A percentile compares a stretch with the other conserved stretches of the same genome.
Evolutionary conservation across 805 yeast species (phyloP).

Genomic region (Yamadazyma kitorensis): DNA sequence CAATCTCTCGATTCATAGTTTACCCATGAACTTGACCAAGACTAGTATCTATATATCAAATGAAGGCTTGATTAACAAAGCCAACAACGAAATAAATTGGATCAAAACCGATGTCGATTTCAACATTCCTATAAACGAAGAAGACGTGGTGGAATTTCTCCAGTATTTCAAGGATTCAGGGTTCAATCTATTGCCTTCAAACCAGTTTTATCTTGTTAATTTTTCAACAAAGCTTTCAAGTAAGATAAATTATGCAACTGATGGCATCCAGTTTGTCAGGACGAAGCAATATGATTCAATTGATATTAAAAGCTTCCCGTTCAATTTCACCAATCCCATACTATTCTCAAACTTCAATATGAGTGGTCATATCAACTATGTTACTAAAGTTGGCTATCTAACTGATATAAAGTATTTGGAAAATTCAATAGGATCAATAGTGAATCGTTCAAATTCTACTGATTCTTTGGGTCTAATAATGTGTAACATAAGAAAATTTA

Average conservation of each 20-base stretch:
- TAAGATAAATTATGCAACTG: constrained; percentile 2
- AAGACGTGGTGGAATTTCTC: constrained; percentile 7
- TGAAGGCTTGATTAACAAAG: constrained; percentile 6
- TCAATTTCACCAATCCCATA: constrained; percentile 29
- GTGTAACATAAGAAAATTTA: constrained; percentile 34
- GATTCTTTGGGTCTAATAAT: constrained; percentile 35
- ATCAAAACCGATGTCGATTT: constrained; percentile 9
- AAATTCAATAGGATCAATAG: constrained; percentile 45
- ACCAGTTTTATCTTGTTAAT: constrained; percentile 8
- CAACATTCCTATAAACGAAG: constrained; percentile 2
- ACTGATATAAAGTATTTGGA: constrained; percentile 43
- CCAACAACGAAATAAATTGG: constrained; percentile 15
- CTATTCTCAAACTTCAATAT: constrained; percentile 24
- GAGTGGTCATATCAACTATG: constrained; percentile 24
- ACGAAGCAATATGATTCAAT: constrained; percentile 7
- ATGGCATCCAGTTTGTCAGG: constrained; percentile 5
- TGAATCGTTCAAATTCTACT: background rate
- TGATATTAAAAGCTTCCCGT: constrained; percentile 22
- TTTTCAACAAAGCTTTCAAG: background rate
- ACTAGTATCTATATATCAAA: constrained; percentile 10
- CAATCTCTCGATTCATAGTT: constrained; percentile 15
- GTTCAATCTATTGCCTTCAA: constrained; percentile 21
- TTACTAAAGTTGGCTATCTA: constrained; percentile 20
- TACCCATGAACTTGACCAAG: constrained; percentile 11
- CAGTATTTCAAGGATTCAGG: constrained; percentile 20